phyloP scores from a whole-genome alignment of 768 basidiomycete species.

The Podaxis mareebaensis region DNA sequence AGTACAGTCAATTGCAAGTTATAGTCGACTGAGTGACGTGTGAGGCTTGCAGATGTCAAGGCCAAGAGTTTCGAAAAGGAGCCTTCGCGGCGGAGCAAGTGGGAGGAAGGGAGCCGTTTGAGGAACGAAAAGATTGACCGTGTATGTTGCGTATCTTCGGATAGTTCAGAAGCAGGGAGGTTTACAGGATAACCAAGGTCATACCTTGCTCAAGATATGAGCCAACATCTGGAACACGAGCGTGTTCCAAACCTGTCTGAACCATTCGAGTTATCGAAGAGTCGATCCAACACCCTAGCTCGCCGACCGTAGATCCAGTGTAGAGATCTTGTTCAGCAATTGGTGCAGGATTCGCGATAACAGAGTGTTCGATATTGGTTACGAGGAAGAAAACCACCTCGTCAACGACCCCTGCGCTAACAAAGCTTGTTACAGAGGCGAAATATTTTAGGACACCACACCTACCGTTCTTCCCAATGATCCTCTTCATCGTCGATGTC shows the following conservation, averaged over 20 bases:
- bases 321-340: slow-evolving; percentile 43
- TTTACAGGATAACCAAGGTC: slow-evolving; percentile 11
- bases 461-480: slow-evolving; percentile 24
- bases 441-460: not conserved
- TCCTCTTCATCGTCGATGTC: slow-evolving; percentile 29
- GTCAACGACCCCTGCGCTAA: slow-evolving; percentile 7
- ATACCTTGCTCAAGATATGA: slow-evolving; percentile 54
- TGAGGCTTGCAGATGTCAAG: slow-evolving; percentile 61
- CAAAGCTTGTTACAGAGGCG: not conserved
- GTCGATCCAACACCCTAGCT: slow-evolving; percentile 88
- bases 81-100: slow-evolving; percentile 32
- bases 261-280: slow-evolving; percentile 69
- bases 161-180: not conserved
- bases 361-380: slow-evolving; percentile 71
- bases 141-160: slow-evolving; percentile 20
- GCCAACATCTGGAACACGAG: slow-evolving; percentile 53
- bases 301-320: slow-evolving; percentile 57
- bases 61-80: slow-evolving; percentile 50
- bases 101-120: slow-evolving; percentile 21
- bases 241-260: slow-evolving; percentile 77
- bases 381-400: slow-evolving; percentile 75
- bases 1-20: slow-evolving; percentile 70
- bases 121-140: slow-evolving; percentile 27
- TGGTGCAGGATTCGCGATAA: slow-evolving; percentile 36
- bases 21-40: slow-evolving; percentile 56